A percentile compares a stretch with the other conserved stretches of the same genome.
Evolutionary conservation across 2,329 filamentous ascomycete species (phyloP).

Genomic region (Diaporthe sp.): DNA sequence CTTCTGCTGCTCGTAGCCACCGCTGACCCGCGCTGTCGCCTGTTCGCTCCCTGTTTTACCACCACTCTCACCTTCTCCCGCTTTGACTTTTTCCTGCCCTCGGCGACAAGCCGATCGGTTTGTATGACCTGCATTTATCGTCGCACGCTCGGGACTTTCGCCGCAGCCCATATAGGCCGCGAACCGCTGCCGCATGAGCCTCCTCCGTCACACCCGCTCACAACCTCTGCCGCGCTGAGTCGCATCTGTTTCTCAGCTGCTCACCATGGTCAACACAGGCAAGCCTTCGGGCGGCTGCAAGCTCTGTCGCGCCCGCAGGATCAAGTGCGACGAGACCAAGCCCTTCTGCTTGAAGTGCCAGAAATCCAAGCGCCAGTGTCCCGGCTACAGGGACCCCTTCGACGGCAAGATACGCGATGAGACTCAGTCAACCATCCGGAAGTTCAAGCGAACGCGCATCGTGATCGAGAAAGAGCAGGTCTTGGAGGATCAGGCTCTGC

Average conservation of each 20-base stretch:
- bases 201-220: not conserved
- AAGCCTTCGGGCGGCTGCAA: slow-evolving; percentile 46
- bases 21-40: slow-evolving; percentile 1
- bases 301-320: slow-evolving; percentile 45
- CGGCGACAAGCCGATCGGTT: slow-evolving; percentile 10
- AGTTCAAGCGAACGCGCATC: slow-evolving; percentile 30
- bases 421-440: slow-evolving; percentile 44
- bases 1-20: not conserved
- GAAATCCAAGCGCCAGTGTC: slow-evolving; percentile 44
- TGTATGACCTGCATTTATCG: not conserved
- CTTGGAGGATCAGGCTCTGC: not conserved
- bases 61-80: not conserved
- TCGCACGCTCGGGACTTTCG: not conserved
- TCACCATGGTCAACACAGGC: slow-evolving; percentile 46
- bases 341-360: slow-evolving; percentile 46
- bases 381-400: slow-evolving; percentile 45
- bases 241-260: not conserved
- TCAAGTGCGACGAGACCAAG: slow-evolving; percentile 47
- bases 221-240: slow-evolving; percentile 1
- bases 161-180: slow-evolving; percentile 8
- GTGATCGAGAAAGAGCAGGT: slow-evolving; percentile 35
- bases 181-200: not conserved
- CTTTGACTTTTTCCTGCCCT: slow-evolving; percentile 11
- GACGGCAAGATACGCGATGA: slow-evolving; percentile 47
- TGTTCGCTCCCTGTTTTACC: slow-evolving; percentile 16